Conservation (phyloP, 768 basidiomycete species). For the Roridomyces roridus region DNA sequence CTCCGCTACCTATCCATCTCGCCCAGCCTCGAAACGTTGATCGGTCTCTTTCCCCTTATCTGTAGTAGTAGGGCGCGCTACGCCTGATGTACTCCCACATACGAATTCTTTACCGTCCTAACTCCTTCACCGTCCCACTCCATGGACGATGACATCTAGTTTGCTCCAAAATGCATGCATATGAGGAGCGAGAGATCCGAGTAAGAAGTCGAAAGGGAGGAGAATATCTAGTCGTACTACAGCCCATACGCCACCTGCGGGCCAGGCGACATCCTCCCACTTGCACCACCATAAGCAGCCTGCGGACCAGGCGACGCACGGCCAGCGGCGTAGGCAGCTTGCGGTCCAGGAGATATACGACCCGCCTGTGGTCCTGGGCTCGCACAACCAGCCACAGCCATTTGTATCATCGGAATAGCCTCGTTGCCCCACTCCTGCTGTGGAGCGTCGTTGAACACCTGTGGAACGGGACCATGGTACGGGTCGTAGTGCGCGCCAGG, state of each 20-base stretch:
- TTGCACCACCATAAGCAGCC: conserved; percentile 46
- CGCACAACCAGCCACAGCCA: conserved; percentile 45
- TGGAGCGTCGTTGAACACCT: conserved; percentile 56
- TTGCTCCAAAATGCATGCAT: too few relatives aligned
- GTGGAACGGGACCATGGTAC: conserved; percentile 78
- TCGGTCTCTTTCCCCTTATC: too few relatives aligned
- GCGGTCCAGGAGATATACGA: conserved; percentile 26
- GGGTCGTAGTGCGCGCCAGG: conserved; percentile 79
- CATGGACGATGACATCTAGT: too few relatives aligned
- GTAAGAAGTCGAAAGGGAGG: too few relatives aligned
- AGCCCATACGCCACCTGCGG: conserved; percentile 48
- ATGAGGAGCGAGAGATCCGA: too few relatives aligned
- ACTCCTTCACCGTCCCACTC: too few relatives aligned
- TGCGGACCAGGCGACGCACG: conserved; percentile 54
- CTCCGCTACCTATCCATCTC: too few relatives aligned
- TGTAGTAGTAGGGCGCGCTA: too few relatives aligned
- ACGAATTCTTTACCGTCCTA: too few relatives aligned
- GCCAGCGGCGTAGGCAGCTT: conserved; percentile 33
- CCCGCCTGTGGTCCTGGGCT: conserved; percentile 36
- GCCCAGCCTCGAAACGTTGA: too few relatives aligned
- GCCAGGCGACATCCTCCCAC: conserved; percentile 37
- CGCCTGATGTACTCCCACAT: too few relatives aligned
- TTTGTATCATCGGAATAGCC: conserved; percentile 79
- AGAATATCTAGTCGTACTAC: too few relatives aligned
- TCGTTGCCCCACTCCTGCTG: conserved; percentile 51